phyloP scores from a whole-genome alignment of 2,329 filamentous ascomycete species.

The Alternaria sp. region DNA sequence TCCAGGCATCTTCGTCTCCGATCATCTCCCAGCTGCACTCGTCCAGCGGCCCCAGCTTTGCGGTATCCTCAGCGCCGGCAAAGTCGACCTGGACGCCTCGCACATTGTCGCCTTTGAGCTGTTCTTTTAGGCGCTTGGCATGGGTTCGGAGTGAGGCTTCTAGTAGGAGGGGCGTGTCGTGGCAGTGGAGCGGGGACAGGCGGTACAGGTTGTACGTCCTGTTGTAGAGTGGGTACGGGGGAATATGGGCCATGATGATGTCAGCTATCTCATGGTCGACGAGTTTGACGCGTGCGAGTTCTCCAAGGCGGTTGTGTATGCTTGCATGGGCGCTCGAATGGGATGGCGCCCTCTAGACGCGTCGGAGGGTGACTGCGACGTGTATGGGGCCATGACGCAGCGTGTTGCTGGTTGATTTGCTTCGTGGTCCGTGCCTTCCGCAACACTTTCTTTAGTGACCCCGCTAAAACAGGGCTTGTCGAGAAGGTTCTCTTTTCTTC shows the following conservation, averaged over 20 bases:
- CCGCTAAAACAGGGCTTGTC: slow-evolving; percentile 22
- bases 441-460: slow-evolving; percentile 17
- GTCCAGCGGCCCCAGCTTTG: slow-evolving; percentile 57
- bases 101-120: slow-evolving; percentile 59
- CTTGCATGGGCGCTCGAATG: neutral
- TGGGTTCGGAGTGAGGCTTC: slow-evolving; percentile 55
- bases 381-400: slow-evolving; percentile 20
- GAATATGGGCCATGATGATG: slow-evolving; percentile 45
- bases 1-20: slow-evolving; percentile 53
- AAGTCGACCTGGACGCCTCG: slow-evolving; percentile 56
- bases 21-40: slow-evolving; percentile 57
- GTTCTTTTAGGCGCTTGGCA: slow-evolving; percentile 58
- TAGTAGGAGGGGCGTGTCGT: slow-evolving; percentile 46
- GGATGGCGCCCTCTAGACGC: slow-evolving; percentile 3
- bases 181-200: slow-evolving; percentile 63
- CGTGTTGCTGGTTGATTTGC: slow-evolving; percentile 9
- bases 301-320: neutral
- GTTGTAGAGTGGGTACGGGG: slow-evolving; percentile 58
- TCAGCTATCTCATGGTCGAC: neutral
- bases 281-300: neutral
- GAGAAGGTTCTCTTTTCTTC: slow-evolving; percentile 29
- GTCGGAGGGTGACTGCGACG: slow-evolving; percentile 8
- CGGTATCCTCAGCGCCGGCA: slow-evolving; percentile 49
- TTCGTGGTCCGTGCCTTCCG: slow-evolving; percentile 6
- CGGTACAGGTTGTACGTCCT: slow-evolving; percentile 64